Base-by-base conservation (phyloP, 148 eudicot species). In the Chenopodium quinoa region DNA sequence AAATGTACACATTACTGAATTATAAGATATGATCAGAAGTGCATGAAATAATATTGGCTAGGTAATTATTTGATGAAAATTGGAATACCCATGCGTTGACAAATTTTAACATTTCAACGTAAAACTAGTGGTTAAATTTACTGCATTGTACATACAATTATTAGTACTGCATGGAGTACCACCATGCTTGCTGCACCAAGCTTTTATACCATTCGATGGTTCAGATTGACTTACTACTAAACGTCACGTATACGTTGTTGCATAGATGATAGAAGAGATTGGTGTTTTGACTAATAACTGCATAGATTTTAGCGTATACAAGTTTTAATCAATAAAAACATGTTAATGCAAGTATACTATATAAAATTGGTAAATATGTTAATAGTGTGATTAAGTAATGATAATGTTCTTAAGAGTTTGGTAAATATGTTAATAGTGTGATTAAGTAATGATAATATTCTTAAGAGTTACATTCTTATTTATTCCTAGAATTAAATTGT, bases 1-100 rank as follows among this genome's bases (percentile, higher is more conserved):
- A 5, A 40, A 40, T 6, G 44, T 6, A 40, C 16, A 52, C 27
- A 66, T 32, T 66, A 25, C 40, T 68, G 71, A 9, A 13, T 20
- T 50, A 13, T 2, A 48, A 1, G 47, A 34, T 2, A 1, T 17
- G 37, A 73, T 47, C 20, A 73, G 63, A 25, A 11, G 37, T 74
- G 62, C 58, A 25, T 48, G 63, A 22, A 31, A 71, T 37, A 2
- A 71, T 37, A 2, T 2, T 71, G 23, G 3, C 34, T 12, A 12
- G 71, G 31, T 12, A 27, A 66, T 66, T 66, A 27, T 66, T 66
- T 66, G 58, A 25, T 23, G 60, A 46, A 73, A 60, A 23, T 74
- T 74, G 34, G 77, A 27, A 74, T 48, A 25, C 37, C 62, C 62
- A 74, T 50, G 63, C 63, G 77, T 74, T 74, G 77, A 74, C 77